Percentiles rank a stretch among this genome's conserved stretches.
Conservation (phyloP, 2,329 filamentous ascomycete species). For the Colletotrichum cereale region DNA sequence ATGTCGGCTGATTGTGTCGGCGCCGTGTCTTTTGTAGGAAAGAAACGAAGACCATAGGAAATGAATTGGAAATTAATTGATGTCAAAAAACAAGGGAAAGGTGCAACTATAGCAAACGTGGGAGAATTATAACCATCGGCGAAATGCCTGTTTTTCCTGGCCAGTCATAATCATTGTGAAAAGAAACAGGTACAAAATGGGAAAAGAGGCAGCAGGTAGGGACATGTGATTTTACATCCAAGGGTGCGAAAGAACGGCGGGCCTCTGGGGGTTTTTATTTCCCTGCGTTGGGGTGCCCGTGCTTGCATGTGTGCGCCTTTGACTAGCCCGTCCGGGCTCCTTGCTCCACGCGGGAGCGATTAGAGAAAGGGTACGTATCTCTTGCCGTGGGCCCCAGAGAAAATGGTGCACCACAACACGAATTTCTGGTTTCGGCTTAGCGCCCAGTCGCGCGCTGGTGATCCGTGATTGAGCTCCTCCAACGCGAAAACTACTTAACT, state of each 20-base stretch:
- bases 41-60: too few relatives aligned
- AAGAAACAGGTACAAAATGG: background rate
- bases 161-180: constrained; percentile 9
- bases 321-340: background rate
- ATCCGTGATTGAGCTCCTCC: constrained; percentile 61
- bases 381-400: constrained; percentile 14
- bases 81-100: background rate
- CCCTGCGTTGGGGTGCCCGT: constrained; percentile 5
- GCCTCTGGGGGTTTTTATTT: constrained; percentile 31
- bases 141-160: background rate
- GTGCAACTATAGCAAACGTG: too few relatives aligned
- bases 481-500: constrained; percentile 70
- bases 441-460: constrained; percentile 53
- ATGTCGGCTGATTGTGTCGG: background rate
- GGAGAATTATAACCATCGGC: background rate
- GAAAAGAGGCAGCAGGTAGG: background rate
- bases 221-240: background rate
- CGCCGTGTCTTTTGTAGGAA: background rate
- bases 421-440: constrained; percentile 46
- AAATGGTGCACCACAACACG: constrained; percentile 36
- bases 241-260: background rate
- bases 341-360: constrained; percentile 3
- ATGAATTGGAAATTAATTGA: too few relatives aligned
- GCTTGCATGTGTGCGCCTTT: background rate
- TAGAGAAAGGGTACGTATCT: constrained; percentile 28